Evolutionary conservation across 768 basidiomycete genomes (phyloP).

Genomic region (Lyophyllum atratum): DNA sequence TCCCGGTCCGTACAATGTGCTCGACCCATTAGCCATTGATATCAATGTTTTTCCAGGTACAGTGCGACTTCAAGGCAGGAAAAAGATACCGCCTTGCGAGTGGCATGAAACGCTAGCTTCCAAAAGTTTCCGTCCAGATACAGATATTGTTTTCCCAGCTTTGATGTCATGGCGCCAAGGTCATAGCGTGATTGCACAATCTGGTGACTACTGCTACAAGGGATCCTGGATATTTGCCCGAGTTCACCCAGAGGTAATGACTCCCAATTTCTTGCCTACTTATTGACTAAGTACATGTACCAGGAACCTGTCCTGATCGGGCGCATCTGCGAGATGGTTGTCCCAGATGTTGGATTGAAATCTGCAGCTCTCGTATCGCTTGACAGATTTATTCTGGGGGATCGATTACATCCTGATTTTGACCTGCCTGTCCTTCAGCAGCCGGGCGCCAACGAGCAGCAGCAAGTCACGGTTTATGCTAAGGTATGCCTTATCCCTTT

Average conservation of each 20-base stretch:
- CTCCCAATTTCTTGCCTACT: background rate
- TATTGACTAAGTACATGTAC: background rate
- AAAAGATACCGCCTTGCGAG: background rate
- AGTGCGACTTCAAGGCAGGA: constrained; percentile 7
- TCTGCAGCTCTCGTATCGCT: background rate
- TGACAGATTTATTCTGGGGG: background rate
- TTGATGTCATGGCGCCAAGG: background rate
- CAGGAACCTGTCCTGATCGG: background rate
- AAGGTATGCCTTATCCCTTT: background rate
- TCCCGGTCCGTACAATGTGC: background rate
- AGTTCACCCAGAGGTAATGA: background rate
- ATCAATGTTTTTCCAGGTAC: constrained; percentile 4
- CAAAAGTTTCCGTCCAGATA: background rate
- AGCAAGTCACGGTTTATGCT: background rate
- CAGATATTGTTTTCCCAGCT: background rate
- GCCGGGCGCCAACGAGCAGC: background rate
- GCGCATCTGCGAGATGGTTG: background rate
- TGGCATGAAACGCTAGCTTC: background rate
- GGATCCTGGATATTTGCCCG: background rate
- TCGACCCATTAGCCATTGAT: no score
- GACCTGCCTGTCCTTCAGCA: constrained; percentile 1
- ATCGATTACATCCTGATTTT: background rate
- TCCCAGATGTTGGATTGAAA: background rate
- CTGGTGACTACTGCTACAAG: background rate
- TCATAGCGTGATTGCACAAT: background rate